Evolutionary conservation across 2,329 filamentous ascomycete genomes (phyloP).

Genomic region (Apiospora marii): DNA sequence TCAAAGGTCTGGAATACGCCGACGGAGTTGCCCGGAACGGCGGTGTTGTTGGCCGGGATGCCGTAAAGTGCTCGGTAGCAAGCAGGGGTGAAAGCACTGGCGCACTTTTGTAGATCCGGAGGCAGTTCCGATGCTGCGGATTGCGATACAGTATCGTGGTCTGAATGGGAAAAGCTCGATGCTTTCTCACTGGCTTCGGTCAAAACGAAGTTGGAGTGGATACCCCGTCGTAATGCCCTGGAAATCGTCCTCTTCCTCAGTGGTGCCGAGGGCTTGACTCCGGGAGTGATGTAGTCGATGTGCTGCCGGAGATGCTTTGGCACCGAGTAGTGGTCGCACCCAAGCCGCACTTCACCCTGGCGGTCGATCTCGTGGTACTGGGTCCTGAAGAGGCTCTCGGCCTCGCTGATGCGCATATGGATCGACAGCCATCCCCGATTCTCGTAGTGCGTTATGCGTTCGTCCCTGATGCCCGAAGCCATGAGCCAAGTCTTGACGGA

Average conservation of each 20-base stretch:
- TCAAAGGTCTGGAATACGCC: slow-evolving; percentile 44
- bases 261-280: slow-evolving; percentile 48
- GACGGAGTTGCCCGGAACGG: slow-evolving; percentile 38
- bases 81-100: slow-evolving; percentile 22
- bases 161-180: not conserved
- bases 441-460: slow-evolving; percentile 4
- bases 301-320: slow-evolving; percentile 38
- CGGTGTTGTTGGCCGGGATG: slow-evolving; percentile 34
- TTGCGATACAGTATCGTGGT: no score
- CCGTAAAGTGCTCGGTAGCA: slow-evolving; percentile 36
- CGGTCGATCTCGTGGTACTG: slow-evolving; percentile 25
- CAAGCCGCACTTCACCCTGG: slow-evolving; percentile 11
- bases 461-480: slow-evolving; percentile 15
- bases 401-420: slow-evolving; percentile 20
- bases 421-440: slow-evolving; percentile 22
- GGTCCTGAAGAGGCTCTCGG: slow-evolving; percentile 24
- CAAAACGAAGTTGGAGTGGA: not conserved
- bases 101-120: slow-evolving; percentile 9
- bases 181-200: not conserved
- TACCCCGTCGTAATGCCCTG: not conserved
- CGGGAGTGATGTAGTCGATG: slow-evolving; percentile 59
- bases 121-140: not conserved
- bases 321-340: slow-evolving; percentile 17
- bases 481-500: slow-evolving; percentile 25
- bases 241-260: slow-evolving; percentile 23